These are phyloP conservation scores for Chlorella sp. DNA, from an alignment of 139 green algal species.

Conservation along the genomic window DNA sequence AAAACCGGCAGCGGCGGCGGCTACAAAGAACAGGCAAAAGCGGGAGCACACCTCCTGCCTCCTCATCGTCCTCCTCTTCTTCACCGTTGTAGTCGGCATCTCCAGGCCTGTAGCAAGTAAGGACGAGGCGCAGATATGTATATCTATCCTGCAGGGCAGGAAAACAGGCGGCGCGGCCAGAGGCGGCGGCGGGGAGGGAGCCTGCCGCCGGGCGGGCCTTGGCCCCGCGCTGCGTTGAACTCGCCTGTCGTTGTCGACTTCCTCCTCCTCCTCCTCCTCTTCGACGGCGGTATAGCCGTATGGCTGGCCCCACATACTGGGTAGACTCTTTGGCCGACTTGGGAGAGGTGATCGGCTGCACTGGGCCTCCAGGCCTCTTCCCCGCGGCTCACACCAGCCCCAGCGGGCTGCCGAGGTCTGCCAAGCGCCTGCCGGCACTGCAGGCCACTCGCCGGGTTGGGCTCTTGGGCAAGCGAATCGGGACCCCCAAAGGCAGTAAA, in stretches of 20 bases:
- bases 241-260: slow-evolving; percentile 21
- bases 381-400: no score
- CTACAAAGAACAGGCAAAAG: background rate
- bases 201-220: no score
- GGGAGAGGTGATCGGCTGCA: no score
- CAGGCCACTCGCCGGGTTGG: no score
- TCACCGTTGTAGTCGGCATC: slow-evolving; percentile 3
- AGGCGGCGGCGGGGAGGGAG: no score
- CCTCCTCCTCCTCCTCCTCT: background rate
- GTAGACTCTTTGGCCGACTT: no score
- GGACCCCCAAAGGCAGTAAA: no score
- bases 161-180: background rate
- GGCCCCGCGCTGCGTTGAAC: background rate
- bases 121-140: background rate
- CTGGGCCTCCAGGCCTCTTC: no score
- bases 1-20: background rate
- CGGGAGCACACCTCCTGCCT: background rate
- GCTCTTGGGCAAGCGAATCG: no score
- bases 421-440: no score
- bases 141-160: no score
- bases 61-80: background rate
- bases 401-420: no score
- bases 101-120: background rate
- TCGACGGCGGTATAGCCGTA: background rate
- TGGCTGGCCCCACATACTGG: background rate